Percentiles rank a stretch among this genome's conserved stretches.
Evolutionary conservation across 176 grass and related monocot species (phyloP).

Genomic region (Ensete ventricosum): DNA sequence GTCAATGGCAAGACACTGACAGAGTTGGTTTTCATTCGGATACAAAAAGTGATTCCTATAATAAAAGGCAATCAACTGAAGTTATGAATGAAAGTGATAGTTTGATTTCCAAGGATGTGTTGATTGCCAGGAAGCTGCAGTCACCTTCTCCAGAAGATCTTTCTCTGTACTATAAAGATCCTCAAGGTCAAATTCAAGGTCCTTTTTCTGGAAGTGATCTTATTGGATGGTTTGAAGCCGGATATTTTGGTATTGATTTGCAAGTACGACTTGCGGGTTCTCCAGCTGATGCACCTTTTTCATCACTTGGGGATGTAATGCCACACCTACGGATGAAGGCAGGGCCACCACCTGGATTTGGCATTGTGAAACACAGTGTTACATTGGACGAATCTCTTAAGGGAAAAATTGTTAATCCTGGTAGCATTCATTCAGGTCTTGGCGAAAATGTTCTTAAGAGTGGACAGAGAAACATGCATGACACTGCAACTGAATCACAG

Average conservation of each 20-base stretch:
- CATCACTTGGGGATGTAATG: slow-evolving; percentile 93
- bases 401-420: slow-evolving; percentile 41
- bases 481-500: slow-evolving; percentile 49
- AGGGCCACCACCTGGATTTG: slow-evolving; percentile 88
- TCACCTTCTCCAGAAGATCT: slow-evolving; percentile 75
- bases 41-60: slow-evolving; percentile 25
- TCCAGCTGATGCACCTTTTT: slow-evolving; percentile 66
- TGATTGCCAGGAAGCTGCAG: slow-evolving; percentile 24
- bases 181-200: slow-evolving; percentile 84
- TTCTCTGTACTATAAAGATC: slow-evolving; percentile 88
- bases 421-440: slow-evolving; percentile 31
- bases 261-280: slow-evolving; percentile 55
- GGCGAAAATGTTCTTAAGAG: slow-evolving; percentile 38
- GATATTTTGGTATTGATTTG: slow-evolving; percentile 96
- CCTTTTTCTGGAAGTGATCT: slow-evolving; percentile 93
- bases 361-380: slow-evolving; percentile 41
- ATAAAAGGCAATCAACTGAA: slow-evolving; percentile 33
- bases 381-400: slow-evolving; percentile 22
- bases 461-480: slow-evolving; percentile 31
- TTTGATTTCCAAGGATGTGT: slow-evolving; percentile 15
- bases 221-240: slow-evolving; percentile 88
- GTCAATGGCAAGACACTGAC: slow-evolving; percentile 3
- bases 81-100: slow-evolving; percentile 37
- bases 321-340: slow-evolving; percentile 83
- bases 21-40: slow-evolving; percentile 1